Percentiles rank a stretch among this genome's conserved stretches.
phyloP scores from a whole-genome alignment of 768 basidiomycete species.

The Boletus pseudopeckii region DNA sequence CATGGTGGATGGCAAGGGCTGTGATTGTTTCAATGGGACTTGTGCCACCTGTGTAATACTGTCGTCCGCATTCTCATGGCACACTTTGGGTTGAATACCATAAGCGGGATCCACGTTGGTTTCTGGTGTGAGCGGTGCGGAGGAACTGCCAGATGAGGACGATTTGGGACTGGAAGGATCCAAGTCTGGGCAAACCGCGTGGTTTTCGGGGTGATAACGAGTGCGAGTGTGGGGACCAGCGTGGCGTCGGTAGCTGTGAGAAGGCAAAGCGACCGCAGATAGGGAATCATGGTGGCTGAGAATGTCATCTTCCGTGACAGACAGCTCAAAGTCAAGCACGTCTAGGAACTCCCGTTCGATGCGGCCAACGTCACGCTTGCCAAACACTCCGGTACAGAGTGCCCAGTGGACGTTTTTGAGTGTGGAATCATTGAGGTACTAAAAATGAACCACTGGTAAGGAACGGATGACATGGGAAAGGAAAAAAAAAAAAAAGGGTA shows the following conservation, averaged over 20 bases:
- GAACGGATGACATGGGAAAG: conserved; percentile 15
- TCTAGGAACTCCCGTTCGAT: conserved; percentile 82
- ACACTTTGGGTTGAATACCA: conserved; percentile 25
- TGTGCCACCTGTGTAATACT: conserved; percentile 28
- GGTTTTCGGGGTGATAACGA: conserved; percentile 18
- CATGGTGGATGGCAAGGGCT: conserved; percentile 30
- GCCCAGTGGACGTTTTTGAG: conserved; percentile 92
- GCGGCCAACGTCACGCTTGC: conserved; percentile 75
- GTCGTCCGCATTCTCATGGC: conserved; percentile 26
- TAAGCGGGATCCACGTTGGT: conserved; percentile 18
- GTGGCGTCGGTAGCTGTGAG: conserved; percentile 27
- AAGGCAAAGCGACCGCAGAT: conserved; percentile 27
- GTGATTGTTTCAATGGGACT: conserved; percentile 22
- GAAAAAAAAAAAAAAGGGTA: conserved; percentile 17
- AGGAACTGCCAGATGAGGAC: conserved; percentile 35
- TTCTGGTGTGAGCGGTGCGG: conserved; percentile 33
- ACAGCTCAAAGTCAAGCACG: conserved; percentile 73
- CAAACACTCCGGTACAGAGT: conserved; percentile 77
- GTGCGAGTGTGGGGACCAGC: conserved; percentile 21
- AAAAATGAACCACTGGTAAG: conserved; percentile 4
- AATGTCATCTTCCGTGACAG: conserved; percentile 61
- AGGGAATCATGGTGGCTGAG: conserved; percentile 43
- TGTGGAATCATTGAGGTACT: conserved; percentile 87
- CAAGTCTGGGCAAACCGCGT: conserved; percentile 39
- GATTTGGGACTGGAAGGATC: conserved; percentile 41